Evolutionary conservation across 2,329 filamentous ascomycete genomes (phyloP).

Genomic region (Coccinonectria pachysandricola): DNA sequence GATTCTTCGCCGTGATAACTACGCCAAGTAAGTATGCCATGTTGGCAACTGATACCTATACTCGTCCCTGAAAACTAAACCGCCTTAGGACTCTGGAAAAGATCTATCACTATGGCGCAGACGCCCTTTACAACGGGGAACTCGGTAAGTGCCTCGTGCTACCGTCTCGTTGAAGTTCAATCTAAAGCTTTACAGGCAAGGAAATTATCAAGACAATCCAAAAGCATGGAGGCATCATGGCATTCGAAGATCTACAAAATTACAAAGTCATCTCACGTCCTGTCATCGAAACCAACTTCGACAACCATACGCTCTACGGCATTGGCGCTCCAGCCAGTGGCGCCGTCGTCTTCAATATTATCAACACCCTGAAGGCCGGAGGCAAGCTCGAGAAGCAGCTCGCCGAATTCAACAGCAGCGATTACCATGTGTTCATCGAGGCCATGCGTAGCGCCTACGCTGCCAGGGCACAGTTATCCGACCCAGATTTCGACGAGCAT

Average conservation of each 20-base stretch:
- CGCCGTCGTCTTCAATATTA: slow-evolving; percentile 58
- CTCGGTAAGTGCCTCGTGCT: slow-evolving; percentile 40
- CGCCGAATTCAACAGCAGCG: slow-evolving; percentile 53
- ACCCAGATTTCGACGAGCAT: slow-evolving; percentile 62
- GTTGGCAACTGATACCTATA: too few species aligned
- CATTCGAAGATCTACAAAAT: slow-evolving; percentile 60
- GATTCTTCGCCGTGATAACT: too few species aligned
- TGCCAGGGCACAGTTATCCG: slow-evolving; percentile 66
- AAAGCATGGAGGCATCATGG: slow-evolving; percentile 71
- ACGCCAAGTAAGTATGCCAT: too few species aligned
- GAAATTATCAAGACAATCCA: slow-evolving; percentile 62
- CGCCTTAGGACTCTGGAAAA: too few species aligned
- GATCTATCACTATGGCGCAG: slow-evolving; percentile 59
- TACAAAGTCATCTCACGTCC: slow-evolving; percentile 60
- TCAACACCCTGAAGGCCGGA: slow-evolving; percentile 80
- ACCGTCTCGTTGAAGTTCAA: too few species aligned
- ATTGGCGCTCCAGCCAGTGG: slow-evolving; percentile 71
- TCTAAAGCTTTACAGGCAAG: slow-evolving; percentile 40
- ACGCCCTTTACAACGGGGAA: slow-evolving; percentile 63
- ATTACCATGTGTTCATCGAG: slow-evolving; percentile 75
- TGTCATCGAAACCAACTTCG: slow-evolving; percentile 55
- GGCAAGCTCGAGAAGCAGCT: slow-evolving; percentile 18
- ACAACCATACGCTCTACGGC: slow-evolving; percentile 59
- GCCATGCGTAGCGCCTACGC: slow-evolving; percentile 86
- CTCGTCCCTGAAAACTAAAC: too few species aligned